Evolutionary conservation across 495 filamentous ascomycete species (phyloP), one percentile per base, ranked within the genome.

Genomic region (Penicillium odoratum): DNA sequence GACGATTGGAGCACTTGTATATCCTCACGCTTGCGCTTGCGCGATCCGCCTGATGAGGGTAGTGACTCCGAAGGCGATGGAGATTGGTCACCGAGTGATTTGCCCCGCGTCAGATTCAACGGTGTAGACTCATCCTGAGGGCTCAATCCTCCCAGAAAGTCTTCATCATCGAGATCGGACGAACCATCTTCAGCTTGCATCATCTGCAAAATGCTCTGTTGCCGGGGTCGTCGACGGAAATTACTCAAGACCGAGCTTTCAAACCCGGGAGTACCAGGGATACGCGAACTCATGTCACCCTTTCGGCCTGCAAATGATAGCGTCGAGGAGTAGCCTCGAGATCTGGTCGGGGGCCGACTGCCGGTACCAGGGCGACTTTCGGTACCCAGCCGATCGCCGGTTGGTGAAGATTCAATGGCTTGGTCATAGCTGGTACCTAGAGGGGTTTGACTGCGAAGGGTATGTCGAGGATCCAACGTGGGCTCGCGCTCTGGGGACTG

Each of bases 51-150:
- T 28, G 71, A 67, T 1, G 71, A 69, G 10, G 67, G 68, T 8
- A 58, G 61, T 31, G 68, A 62, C 31, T 59, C 51, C 1, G 57
- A 58, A 5, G 62, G 59, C 5, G 72, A 70, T 18, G 63, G 55
- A 31, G 46, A 56, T 50, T 61, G 46, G 1, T 58, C 59, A 38
- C 50, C 48, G 10, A 74, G 57, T 31, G 73, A 69, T 48, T 70
- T 75, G 3, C 68, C 64, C 45, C 69, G 66, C 2, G 74, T 66
- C 25, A 76, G 56, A 57, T 83, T 78, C 54, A 88, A 64, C 3
- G 86, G 86, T 25, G 86, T 89, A 38, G 85, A 88, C 66, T 88
- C 85, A 66, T 85, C 84, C 43, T 87, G 81, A 0, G 86, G 85
- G 50, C 78, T 80, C 56, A 87, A 80, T 9, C 82, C 81, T 42